phyloP scores from a whole-genome alignment of 1,284 basidiomycete species.

The Cryptococcus sp. region DNA sequence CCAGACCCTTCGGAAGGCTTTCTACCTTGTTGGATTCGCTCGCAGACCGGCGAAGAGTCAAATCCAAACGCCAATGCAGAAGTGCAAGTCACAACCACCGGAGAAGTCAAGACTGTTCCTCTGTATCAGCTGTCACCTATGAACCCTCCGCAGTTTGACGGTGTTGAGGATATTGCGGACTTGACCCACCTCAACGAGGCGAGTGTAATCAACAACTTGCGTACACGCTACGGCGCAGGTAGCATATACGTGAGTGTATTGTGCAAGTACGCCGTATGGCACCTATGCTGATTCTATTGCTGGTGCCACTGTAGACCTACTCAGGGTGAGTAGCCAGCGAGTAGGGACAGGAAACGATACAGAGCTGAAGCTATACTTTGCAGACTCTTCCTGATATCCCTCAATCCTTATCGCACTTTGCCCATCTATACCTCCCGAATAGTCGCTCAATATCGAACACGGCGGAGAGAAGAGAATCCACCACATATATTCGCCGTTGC shows the following conservation, averaged over 20 bases:
- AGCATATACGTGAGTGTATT: slow-evolving; percentile 82
- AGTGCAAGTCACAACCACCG: slow-evolving; percentile 46
- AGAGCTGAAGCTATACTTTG: not conserved
- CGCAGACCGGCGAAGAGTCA: slow-evolving; percentile 34
- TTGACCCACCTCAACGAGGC: slow-evolving; percentile 98
- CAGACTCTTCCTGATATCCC: slow-evolving; percentile 81
- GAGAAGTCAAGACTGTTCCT: slow-evolving; percentile 61
- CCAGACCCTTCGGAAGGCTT: slow-evolving; percentile 48
- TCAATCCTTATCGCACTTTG: slow-evolving; percentile 93
- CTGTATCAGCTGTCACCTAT: slow-evolving; percentile 83
- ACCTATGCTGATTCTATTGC: slow-evolving; percentile 5
- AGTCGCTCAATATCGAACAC: slow-evolving; percentile 88
- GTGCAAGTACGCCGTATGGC: not conserved
- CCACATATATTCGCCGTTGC: slow-evolving; percentile 98
- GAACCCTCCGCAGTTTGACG: slow-evolving; percentile 98
- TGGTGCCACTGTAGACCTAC: slow-evolving; percentile 41
- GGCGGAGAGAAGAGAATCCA: slow-evolving; percentile 87
- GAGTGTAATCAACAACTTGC: slow-evolving; percentile 94
- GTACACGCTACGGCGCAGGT: slow-evolving; percentile 85
- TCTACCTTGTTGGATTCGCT: slow-evolving; percentile 51
- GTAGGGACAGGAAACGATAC: not conserved
- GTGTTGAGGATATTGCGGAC: slow-evolving; percentile 97
- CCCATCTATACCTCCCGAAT: slow-evolving; percentile 93
- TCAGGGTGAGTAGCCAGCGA: slow-evolving; percentile 40
- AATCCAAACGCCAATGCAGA: slow-evolving; percentile 39